A percentile compares a stretch with the other conserved stretches of the same genome.
Evolutionary conservation across 371 early-diverging fungal genomes (phyloP).

Genomic region (Circinella minor): DNA sequence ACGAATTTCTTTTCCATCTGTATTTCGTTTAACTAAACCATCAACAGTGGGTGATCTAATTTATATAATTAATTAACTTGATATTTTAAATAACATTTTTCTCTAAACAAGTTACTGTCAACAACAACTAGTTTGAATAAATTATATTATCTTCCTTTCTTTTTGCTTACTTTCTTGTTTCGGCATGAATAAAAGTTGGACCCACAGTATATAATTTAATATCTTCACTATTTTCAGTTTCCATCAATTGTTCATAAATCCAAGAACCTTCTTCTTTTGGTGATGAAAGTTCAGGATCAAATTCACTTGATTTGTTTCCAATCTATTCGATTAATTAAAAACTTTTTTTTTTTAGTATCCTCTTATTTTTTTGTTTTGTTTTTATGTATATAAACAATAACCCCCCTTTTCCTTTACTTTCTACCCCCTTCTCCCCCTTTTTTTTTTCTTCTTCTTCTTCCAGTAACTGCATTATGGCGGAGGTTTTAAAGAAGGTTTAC

Average conservation of each 20-base stretch:
- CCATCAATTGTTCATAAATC: slow-evolving; percentile 96
- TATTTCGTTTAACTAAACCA: slow-evolving; percentile 94
- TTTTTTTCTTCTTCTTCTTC: too few relatives aligned
- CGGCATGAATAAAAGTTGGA: slow-evolving; percentile 90
- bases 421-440: too few relatives aligned
- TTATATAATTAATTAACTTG: neutral
- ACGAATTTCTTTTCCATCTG: slow-evolving; percentile 97
- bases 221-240: slow-evolving; percentile 94
- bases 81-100: too few relatives aligned
- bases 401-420: too few relatives aligned
- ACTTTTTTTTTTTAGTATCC: neutral
- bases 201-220: slow-evolving; percentile 98
- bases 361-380: too few relatives aligned
- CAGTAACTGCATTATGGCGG: too few relatives aligned
- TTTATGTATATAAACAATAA: too few relatives aligned
- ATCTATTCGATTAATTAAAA: slow-evolving; percentile 47
- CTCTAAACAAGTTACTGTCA: too few relatives aligned
- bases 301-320: slow-evolving; percentile 96
- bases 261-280: slow-evolving; percentile 85
- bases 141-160: neutral
- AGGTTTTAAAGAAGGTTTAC: slow-evolving; percentile 31
- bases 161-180: slow-evolving; percentile 88
- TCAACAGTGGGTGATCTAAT: slow-evolving; percentile 95
- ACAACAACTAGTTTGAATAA: too few relatives aligned
- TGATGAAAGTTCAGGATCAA: slow-evolving; percentile 67